Percentiles rank a stretch among this genome's conserved stretches.
phyloP scores from a whole-genome alignment of 805 yeast species.

The Ogataea paradorogensis region DNA sequence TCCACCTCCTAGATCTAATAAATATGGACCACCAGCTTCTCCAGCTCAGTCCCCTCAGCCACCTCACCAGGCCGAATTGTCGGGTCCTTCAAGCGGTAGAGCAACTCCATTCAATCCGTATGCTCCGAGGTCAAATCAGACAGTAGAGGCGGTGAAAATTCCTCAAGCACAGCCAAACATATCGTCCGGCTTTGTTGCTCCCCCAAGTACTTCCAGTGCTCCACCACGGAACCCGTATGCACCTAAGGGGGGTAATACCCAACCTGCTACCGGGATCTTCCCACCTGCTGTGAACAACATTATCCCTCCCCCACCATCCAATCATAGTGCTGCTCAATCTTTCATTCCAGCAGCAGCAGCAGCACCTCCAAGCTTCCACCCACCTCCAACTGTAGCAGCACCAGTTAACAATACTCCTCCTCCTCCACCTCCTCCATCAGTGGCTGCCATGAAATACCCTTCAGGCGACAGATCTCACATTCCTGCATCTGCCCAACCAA shows the following conservation, averaged over 20 bases:
- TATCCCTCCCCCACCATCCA: constrained; percentile 4
- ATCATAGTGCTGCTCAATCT: constrained; percentile 5
- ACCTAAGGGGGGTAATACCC: constrained; percentile 28
- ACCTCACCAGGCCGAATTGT: constrained; percentile 20
- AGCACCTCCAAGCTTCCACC: constrained; percentile 2
- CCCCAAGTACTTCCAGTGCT: constrained; percentile 17
- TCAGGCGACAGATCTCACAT: constrained; percentile 69
- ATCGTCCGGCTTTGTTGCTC: constrained; percentile 18
- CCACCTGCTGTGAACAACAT: constrained; percentile 17
- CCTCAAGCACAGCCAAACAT: constrained; percentile 27
- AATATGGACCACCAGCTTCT: constrained; percentile 21
- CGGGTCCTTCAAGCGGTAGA: constrained; percentile 13
- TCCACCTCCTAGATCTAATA: constrained; percentile 20
- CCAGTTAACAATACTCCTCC: constrained; percentile 11
- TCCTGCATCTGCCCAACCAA: constrained; percentile 53
- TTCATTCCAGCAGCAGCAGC: constrained; percentile 16
- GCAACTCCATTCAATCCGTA: constrained; percentile 31
- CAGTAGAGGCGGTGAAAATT: constrained; percentile 23
- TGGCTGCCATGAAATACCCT: constrained; percentile 37
- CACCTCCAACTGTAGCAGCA: not conserved
- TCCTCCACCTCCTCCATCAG: constrained; percentile 22
- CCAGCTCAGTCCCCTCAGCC: constrained; percentile 23
- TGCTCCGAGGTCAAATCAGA: constrained; percentile 33
- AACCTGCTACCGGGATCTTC: constrained; percentile 11
- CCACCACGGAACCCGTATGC: constrained; percentile 31